phyloP scores from a whole-genome alignment of 345 rosid species.

The Gossypium arboreum region DNA sequence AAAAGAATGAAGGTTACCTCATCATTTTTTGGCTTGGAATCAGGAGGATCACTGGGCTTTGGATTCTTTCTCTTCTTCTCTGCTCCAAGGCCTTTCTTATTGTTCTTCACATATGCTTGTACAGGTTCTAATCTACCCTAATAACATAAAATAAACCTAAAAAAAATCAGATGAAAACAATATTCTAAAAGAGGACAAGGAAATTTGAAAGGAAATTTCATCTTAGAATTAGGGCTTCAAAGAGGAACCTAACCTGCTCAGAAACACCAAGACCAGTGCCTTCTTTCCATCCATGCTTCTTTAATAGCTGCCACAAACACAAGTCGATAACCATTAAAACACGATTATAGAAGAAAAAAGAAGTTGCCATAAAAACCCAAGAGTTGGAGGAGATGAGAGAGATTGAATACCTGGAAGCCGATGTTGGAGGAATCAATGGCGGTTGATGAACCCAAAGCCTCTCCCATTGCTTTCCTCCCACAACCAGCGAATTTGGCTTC shows the following conservation, averaged over 20 bases:
- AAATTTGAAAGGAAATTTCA: not conserved
- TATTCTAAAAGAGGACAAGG: not conserved
- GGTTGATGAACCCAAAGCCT: constrained; percentile 30
- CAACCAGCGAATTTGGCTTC: not conserved
- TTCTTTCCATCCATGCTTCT: constrained; percentile 98
- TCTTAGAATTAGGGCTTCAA: not conserved
- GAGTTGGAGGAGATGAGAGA: not conserved
- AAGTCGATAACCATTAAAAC: not conserved
- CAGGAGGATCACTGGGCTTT: constrained; percentile 20
- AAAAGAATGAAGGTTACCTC: not conserved
- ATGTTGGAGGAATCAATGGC: constrained; percentile 64
- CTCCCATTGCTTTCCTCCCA: constrained; percentile 21
- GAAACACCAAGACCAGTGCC: constrained; percentile 80
- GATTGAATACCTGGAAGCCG: constrained; percentile 60
- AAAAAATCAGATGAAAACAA: not conserved
- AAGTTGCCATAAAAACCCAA: not conserved
- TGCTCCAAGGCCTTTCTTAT: constrained; percentile 82
- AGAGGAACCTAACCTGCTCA: constrained; percentile 53
- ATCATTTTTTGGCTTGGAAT: constrained; percentile 12
- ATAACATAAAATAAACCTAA: constrained; percentile 7
- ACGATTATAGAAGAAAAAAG: too few relatives aligned
- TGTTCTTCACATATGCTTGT: constrained; percentile 45
- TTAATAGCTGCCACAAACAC: constrained; percentile 52
- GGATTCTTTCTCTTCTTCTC: constrained; percentile 41
- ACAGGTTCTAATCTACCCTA: constrained; percentile 86